phyloP scores from a whole-genome alignment of 768 basidiomycete genomes.

The Porpolomopsis calyptriformis region DNA sequence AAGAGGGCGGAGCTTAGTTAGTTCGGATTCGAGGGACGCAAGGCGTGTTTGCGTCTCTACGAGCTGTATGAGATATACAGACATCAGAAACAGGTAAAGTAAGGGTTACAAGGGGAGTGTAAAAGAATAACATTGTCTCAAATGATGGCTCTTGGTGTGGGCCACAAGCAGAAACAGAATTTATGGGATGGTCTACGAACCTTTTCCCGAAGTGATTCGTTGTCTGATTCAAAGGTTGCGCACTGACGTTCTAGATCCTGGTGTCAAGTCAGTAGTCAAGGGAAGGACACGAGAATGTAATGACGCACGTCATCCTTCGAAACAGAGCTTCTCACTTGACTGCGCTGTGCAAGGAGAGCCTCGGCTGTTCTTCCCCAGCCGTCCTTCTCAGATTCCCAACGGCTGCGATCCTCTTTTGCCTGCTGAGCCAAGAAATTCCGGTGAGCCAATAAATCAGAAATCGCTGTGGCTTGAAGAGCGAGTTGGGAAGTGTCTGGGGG shows the following conservation, averaged over 20 bases:
- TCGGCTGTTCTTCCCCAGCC: constrained; percentile 60
- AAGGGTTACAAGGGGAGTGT: no score
- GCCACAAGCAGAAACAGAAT: not conserved
- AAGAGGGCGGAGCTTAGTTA: constrained; percentile 54
- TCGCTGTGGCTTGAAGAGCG: constrained; percentile 50
- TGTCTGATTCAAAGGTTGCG: constrained; percentile 46
- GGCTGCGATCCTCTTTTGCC: constrained; percentile 45
- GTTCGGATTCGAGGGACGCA: constrained; percentile 49
- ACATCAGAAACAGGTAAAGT: not conserved
- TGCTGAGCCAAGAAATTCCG: constrained; percentile 46
- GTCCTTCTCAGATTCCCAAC: constrained; percentile 53
- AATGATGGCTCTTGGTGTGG: not conserved
- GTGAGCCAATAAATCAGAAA: constrained; percentile 44
- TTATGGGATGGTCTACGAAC: constrained; percentile 24
- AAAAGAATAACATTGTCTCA: not conserved
- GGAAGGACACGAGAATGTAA: constrained; percentile 7
- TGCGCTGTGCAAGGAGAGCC: constrained; percentile 45
- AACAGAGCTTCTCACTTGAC: constrained; percentile 22
- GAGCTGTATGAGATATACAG: constrained; percentile 31
- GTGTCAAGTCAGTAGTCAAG: not conserved
- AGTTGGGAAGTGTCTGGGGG: constrained; percentile 35
- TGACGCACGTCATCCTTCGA: constrained; percentile 37
- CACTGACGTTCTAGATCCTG: constrained; percentile 50
- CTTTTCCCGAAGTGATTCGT: constrained; percentile 48
- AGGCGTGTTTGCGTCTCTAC: constrained; percentile 46